Base-by-base conservation (phyloP, 1,139 yeast genomes). In the Hyphopichia khmerensis region DNA sequence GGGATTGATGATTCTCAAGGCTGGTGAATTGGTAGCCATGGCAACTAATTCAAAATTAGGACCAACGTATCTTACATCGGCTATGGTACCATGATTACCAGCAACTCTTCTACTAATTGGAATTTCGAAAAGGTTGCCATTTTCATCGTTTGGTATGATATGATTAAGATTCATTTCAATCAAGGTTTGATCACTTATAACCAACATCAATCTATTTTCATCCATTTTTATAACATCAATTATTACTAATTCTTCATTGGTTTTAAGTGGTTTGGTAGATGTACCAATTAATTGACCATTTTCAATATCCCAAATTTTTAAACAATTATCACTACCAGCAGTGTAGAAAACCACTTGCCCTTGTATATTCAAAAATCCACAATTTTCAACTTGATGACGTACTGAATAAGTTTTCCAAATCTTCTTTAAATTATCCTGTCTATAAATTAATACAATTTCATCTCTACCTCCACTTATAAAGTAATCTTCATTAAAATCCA, bases 31-130 rank as follows among this genome's bases (percentile, higher is more conserved):
- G 11, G 99, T 91, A 2, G 98, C 97, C 52, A 93, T 66, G 2
- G 96, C 97, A 39, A 91, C 62, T 26, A 68, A 57, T 35, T 76
- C 62, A 35, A 67, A 62, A 11, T 71, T 62, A 8, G 89, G 87
- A 0, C 95, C 95, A 33, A 84, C 86, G 56, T 82, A 84, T 50
- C 80, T 77, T 64, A 89, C 77, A 57, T 89, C 99, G 8, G 97
- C 96, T 55, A 93, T 84, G 30, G 95, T 95, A 47, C 97, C 98
- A 63, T 93, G 96, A 61, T 91, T 90, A 53, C 98, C 98, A 1
- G 96, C 95, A 50, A 90, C 74, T 37, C 82, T 72, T 42, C 80
- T 72, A 10, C 64, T 51, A 3, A 79, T 59, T 10, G 77, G 72
- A 9, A 87, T 63, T 15, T 57, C 62, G 15, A 53, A 59, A n/a